A percentile compares a stretch with the other conserved stretches of the same genome.
These are phyloP conservation scores for Epichloe scottii DNA, from an alignment of 2,329 filamentous ascomycete genomes.

Conservation along the genomic window DNA sequence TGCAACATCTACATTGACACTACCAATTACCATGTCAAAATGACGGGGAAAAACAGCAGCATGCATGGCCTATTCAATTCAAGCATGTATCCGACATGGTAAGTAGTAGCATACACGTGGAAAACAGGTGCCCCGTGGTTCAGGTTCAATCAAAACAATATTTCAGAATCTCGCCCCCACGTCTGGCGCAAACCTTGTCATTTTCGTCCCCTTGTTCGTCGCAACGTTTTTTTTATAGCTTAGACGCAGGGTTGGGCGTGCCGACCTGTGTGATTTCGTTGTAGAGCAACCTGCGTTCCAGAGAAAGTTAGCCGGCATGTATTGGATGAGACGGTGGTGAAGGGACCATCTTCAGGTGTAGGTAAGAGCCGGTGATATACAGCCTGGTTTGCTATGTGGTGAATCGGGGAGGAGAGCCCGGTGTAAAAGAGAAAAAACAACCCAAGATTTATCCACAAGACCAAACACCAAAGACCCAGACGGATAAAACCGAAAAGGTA, in stretches of 20 bases:
- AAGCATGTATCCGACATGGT: background rate
- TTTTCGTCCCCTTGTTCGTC: background rate
- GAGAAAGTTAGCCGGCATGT: background rate
- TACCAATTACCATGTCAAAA: background rate
- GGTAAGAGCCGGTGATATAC: background rate
- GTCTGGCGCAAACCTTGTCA: background rate
- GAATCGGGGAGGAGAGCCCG: too few relatives aligned
- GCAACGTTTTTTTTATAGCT: slow-evolving; percentile 32
- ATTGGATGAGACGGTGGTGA: background rate
- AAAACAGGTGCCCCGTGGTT: background rate
- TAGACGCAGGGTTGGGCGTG: slow-evolving; percentile 45
- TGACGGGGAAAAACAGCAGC: too few relatives aligned
- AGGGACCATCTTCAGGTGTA: background rate
- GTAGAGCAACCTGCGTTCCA: slow-evolving; percentile 56
- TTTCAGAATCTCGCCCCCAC: background rate
- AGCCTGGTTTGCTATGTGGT: background rate
- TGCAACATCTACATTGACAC: too few relatives aligned
- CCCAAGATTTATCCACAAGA: too few relatives aligned
- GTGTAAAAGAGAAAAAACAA: background rate
- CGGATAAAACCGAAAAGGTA: too few relatives aligned
- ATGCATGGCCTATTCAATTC: background rate
- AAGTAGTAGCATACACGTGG: background rate
- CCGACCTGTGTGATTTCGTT: slow-evolving; percentile 75
- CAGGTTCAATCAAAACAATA: background rate
- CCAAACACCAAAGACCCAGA: too few relatives aligned